phyloP scores from a whole-genome alignment of 202 grass and related monocot species.

The Setaria viridis region DNA sequence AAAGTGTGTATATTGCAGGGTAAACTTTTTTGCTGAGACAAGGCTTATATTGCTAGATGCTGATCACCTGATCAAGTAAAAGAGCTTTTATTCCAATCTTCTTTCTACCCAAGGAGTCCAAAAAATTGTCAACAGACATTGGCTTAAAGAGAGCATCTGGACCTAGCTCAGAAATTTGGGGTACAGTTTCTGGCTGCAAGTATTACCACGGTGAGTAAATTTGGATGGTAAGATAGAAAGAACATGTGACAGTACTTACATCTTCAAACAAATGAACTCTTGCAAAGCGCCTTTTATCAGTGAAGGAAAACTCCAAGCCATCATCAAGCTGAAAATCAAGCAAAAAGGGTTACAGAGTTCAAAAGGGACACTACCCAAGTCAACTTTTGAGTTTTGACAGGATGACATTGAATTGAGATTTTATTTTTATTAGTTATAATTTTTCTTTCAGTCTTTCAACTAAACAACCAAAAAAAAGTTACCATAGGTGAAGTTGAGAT shows the following conservation, averaged over 20 bases:
- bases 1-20: neutral
- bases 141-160: constrained; percentile 89
- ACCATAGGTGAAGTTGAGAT: constrained; percentile 1
- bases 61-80: constrained; percentile 91
- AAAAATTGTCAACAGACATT: constrained; percentile 67
- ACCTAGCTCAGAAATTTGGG: constrained; percentile 93
- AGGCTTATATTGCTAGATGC: constrained; percentile 5
- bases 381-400: neutral
- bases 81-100: constrained; percentile 93
- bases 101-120: constrained; percentile 61
- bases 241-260: constrained; percentile 48
- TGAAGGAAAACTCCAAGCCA: constrained; percentile 95
- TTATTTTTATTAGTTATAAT: neutral
- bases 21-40: constrained; percentile 28
- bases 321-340: constrained; percentile 79
- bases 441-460: neutral
- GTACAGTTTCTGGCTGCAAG: constrained; percentile 78
- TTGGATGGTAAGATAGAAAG: neutral
- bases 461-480: neutral
- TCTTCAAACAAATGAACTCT: constrained; percentile 84
- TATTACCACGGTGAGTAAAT: constrained; percentile 32
- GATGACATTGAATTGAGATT: neutral
- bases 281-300: constrained; percentile 94
- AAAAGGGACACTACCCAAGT: neutral
- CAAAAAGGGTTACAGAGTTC: neutral